Evolutionary conservation across 192 early-diverging fungal genomes (phyloP).

Genomic region (Coemansia sp.): DNA sequence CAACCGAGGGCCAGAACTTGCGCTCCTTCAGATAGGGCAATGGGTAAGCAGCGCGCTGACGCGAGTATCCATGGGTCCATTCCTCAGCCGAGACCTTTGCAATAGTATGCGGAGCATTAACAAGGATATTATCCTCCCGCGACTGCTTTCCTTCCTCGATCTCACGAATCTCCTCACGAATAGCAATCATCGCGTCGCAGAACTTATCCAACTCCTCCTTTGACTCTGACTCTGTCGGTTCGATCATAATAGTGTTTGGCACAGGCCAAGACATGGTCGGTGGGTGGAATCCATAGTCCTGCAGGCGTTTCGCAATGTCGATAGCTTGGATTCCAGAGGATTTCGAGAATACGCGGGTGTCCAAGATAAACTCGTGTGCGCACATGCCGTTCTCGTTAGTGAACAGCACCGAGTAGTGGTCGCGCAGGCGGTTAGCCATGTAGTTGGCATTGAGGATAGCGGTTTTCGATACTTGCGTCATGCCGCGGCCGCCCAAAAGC

Average conservation of each 20-base stretch:
- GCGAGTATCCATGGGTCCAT: slow-evolving; percentile 86
- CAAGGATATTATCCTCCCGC: slow-evolving; percentile 83
- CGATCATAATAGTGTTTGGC: slow-evolving; percentile 98
- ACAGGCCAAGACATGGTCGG: slow-evolving; percentile 99
- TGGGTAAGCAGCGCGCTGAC: slow-evolving; percentile 91
- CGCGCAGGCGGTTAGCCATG: slow-evolving; percentile 87
- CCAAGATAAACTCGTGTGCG: slow-evolving; percentile 99
- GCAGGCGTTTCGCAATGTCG: slow-evolving; percentile 97
- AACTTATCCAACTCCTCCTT: slow-evolving; percentile 94
- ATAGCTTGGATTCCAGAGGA: slow-evolving; percentile 84
- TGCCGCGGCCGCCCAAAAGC: slow-evolving; percentile 94
- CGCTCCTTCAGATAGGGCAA: slow-evolving; percentile 73
- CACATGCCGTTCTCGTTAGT: slow-evolving; percentile 94
- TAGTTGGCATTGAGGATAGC: slow-evolving; percentile 99
- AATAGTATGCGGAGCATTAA: slow-evolving; percentile 87
- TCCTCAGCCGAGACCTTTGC: slow-evolving; percentile 70
- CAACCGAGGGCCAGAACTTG: slow-evolving; percentile 98
- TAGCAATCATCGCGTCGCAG: slow-evolving; percentile 97
- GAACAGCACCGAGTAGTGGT: slow-evolving; percentile 91
- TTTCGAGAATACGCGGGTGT: slow-evolving; percentile 84
- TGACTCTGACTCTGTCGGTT: slow-evolving; percentile 97
- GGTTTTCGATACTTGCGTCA: slow-evolving; percentile 80
- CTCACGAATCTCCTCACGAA: slow-evolving; percentile 88
- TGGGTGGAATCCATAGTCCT: slow-evolving; percentile 98
- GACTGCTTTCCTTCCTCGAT: slow-evolving; percentile 85